A percentile compares a stretch with the other conserved stretches of the same genome.
phyloP scores from a whole-genome alignment of 768 basidiomycete genomes.

The Inosperma sp. region DNA sequence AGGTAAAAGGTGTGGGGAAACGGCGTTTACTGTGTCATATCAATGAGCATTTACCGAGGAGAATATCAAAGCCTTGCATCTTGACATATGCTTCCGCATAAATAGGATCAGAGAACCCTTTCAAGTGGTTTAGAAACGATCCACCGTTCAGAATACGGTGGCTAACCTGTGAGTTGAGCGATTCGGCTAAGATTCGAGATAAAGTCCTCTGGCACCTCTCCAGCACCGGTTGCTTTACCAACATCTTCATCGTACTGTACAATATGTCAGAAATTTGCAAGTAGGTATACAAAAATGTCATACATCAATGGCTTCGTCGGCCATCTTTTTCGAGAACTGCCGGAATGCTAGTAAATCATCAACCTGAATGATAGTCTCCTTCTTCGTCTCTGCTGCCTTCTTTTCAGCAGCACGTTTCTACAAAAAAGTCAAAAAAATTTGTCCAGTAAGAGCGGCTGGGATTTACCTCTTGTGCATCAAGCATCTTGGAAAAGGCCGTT shows the following conservation, averaged over 20 bases:
- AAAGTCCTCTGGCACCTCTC: constrained; percentile 85
- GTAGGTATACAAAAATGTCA: constrained; percentile 15
- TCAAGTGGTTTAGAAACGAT: neutral
- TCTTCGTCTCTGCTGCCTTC: constrained; percentile 73
- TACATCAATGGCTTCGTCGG: constrained; percentile 74
- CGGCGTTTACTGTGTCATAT: neutral
- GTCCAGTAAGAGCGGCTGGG: neutral
- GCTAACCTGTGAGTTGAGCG: constrained; percentile 82
- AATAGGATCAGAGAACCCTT: constrained; percentile 96
- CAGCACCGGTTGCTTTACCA: constrained; percentile 80
- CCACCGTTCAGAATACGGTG: neutral
- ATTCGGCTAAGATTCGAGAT: constrained; percentile 91
- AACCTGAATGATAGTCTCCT: constrained; percentile 72
- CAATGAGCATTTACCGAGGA: constrained; percentile 57
- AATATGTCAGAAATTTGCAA: constrained; percentile 5
- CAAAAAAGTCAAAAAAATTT: neutral
- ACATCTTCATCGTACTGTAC: constrained; percentile 83
- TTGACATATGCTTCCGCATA: constrained; percentile 98
- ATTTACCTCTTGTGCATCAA: constrained; percentile 85
- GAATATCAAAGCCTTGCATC: constrained; percentile 95
- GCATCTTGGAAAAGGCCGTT: constrained; percentile 90
- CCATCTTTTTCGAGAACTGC: constrained; percentile 91
- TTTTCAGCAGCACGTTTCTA: constrained; percentile 90
- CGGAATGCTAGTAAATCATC: constrained; percentile 91
- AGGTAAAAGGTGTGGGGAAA: neutral